Evolutionary conservation across 2,329 filamentous ascomycete species (phyloP).

Genomic region (Paraphaeosphaeria minitans): DNA sequence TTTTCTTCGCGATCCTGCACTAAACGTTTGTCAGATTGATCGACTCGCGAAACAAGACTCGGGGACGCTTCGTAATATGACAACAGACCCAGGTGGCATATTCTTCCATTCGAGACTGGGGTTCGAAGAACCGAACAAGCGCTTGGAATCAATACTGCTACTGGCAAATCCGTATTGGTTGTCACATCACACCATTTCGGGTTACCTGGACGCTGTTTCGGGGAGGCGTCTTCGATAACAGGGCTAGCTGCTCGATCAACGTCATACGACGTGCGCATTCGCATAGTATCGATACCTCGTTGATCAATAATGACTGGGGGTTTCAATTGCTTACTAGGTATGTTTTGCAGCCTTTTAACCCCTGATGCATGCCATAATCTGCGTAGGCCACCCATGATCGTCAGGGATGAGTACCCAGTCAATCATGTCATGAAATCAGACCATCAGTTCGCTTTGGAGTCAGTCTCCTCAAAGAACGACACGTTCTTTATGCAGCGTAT

Average conservation of each 20-base stretch:
- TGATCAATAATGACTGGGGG: not conserved
- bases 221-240: not conserved
- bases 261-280: not conserved
- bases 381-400: not conserved
- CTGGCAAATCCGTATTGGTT: not conserved
- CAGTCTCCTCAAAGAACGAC: not conserved
- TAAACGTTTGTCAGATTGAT: slow-evolving; percentile 2
- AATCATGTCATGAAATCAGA: not conserved
- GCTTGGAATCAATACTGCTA: not conserved
- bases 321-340: not conserved
- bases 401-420: not conserved
- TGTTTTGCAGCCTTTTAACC: not conserved
- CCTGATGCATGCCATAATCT: not conserved
- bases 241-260: not conserved
- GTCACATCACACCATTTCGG: not conserved
- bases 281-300: not conserved
- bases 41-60: slow-evolving; percentile 4
- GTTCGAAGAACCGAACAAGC: not conserved
- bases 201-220: not conserved
- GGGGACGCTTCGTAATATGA: not conserved
- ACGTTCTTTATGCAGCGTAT: not conserved
- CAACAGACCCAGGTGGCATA: not conserved
- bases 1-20: not conserved
- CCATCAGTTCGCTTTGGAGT: not conserved
- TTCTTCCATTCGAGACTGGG: not conserved